Conservation (phyloP, 1,139 yeast genomes). For the Lodderomyces margitis region DNA sequence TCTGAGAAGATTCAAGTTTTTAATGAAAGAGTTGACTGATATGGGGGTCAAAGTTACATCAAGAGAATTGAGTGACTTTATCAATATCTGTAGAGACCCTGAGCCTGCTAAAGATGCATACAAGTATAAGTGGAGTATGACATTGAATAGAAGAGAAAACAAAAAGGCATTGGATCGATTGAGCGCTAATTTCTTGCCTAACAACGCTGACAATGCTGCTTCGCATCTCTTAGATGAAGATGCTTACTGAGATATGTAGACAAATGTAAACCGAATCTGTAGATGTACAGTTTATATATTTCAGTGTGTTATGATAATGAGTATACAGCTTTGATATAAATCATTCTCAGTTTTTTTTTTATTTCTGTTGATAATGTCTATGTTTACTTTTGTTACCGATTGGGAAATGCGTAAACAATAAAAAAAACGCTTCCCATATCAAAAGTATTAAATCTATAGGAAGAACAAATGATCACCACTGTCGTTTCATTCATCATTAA, state of each 20-base stretch:
- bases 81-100: neutral
- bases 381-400: constrained; percentile 2
- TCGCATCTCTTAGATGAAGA: constrained; percentile 22
- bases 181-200: constrained; percentile 19
- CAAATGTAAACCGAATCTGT: too few relatives aligned
- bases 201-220: neutral
- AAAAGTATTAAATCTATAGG: neutral
- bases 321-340: constrained; percentile 12
- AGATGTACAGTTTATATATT: too few relatives aligned
- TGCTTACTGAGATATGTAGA: too few relatives aligned
- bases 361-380: neutral
- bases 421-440: constrained; percentile 2
- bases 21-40: constrained; percentile 39
- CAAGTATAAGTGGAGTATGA: constrained; percentile 27
- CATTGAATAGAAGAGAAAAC: constrained; percentile 23
- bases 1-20: constrained; percentile 29
- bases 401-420: constrained; percentile 3
- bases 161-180: constrained; percentile 22
- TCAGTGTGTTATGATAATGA: too few relatives aligned
- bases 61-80: neutral
- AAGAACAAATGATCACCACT: neutral
- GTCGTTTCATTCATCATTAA: too few relatives aligned
- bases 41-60: constrained; percentile 22
- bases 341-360: neutral
- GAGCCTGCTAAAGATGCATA: constrained; percentile 20